phyloP scores from a whole-genome alignment of 2,329 filamentous ascomycete species.

The Fusarium xylarioides region DNA sequence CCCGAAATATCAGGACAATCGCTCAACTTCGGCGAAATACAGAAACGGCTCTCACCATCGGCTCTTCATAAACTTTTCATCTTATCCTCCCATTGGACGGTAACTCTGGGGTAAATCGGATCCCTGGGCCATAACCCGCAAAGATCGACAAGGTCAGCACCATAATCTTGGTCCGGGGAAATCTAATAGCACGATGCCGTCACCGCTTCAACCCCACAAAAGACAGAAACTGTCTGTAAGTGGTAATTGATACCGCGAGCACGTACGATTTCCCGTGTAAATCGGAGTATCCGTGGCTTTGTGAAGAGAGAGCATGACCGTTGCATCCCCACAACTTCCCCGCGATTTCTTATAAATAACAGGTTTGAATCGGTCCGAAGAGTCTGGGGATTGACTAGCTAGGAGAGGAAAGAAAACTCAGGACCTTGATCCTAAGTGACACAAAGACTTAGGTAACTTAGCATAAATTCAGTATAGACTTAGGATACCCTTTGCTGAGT shows the following conservation, averaged over 20 bases:
- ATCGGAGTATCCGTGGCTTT: not conserved
- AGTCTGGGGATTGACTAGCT: not conserved
- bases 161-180: not conserved
- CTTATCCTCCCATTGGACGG: conserved; percentile 6
- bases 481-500: not conserved
- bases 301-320: not conserved
- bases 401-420: not conserved
- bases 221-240: not conserved
- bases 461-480: not conserved
- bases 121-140: not conserved
- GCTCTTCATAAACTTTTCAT: not conserved
- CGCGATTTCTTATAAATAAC: conserved; percentile 10
- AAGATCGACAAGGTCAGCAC: conserved; percentile 21
- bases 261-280: not conserved
- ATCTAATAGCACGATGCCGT: conserved; percentile 11
- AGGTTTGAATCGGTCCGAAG: conserved; percentile 33
- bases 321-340: conserved; percentile 28
- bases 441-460: not conserved
- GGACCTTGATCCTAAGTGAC: not conserved
- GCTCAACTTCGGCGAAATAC: not conserved
- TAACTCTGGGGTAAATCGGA: conserved; percentile 15
- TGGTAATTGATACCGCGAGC: not conserved
- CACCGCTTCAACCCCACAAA: not conserved
- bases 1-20: conserved; percentile 1
- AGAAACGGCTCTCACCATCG: not conserved